Conservation (phyloP, 2,329 filamentous ascomycete genomes). For the Cordyceps tenuipes region DNA sequence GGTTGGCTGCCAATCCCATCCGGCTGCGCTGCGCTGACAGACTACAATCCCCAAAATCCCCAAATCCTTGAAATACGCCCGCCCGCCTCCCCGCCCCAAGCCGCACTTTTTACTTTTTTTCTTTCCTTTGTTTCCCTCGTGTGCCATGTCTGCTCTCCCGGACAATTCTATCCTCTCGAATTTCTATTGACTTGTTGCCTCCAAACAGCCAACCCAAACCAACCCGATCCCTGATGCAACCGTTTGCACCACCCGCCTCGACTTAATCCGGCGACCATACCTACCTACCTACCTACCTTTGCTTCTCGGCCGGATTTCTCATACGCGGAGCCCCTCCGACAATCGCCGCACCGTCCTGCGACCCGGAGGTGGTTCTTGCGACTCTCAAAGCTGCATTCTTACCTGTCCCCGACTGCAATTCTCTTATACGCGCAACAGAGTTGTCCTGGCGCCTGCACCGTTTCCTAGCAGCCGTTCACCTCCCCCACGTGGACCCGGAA, state of each 20-base stretch:
- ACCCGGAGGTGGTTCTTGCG: neutral
- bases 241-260: neutral
- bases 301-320: neutral
- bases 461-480: neutral
- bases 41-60: neutral
- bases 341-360: neutral
- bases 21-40: too few species aligned
- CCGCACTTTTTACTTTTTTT: neutral
- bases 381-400: neutral
- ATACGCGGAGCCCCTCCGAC: neutral
- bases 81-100: neutral
- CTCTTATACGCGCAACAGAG: neutral
- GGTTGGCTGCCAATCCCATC: neutral
- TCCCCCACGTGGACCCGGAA: conserved; percentile 3
- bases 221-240: neutral
- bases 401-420: neutral
- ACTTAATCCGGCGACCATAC: neutral
- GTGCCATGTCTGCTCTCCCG: neutral
- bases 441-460: neutral
- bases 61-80: conserved; percentile 6
- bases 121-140: neutral
- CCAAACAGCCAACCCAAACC: neutral
- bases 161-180: neutral
- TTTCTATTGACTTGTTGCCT: neutral
- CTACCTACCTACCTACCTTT: neutral